A percentile compares a stretch with the other conserved stretches of the same genome.
Conservation (phyloP, 78 protist genomes). For the Emiliania huxleyi region DNA sequence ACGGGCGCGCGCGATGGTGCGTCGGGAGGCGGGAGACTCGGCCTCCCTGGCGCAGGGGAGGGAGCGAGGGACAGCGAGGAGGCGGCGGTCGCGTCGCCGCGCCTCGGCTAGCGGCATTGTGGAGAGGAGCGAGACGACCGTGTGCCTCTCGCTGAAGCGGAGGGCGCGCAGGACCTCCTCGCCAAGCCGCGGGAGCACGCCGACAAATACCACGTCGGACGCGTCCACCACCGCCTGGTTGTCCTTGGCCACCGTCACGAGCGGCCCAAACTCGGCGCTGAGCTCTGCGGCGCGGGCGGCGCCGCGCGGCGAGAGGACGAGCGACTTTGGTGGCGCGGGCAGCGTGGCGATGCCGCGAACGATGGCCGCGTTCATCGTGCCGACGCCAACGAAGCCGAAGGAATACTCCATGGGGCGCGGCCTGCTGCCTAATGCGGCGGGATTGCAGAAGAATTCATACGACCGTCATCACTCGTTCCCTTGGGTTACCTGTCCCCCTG, state of each 20-base stretch:
- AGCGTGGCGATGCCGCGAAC: conserved; percentile 1
- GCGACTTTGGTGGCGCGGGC: background rate
- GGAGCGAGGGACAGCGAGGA: no score
- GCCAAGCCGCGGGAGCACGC: background rate
- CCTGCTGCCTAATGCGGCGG: no score
- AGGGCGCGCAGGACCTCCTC: background rate
- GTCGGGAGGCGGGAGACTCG: background rate
- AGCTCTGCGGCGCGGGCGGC: background rate
- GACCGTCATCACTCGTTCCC: no score
- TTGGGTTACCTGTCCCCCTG: no score
- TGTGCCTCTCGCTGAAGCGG: background rate
- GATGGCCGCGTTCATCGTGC: background rate
- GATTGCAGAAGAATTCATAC: no score
- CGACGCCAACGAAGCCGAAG: conserved; percentile 20
- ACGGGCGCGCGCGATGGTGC: background rate
- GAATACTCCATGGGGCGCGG: background rate
- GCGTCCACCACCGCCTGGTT: conserved; percentile 23
- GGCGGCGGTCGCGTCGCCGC: no score
- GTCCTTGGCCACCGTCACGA: background rate
- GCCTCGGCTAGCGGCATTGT: background rate
- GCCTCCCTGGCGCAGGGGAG: no score
- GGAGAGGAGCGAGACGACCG: conserved; percentile 20
- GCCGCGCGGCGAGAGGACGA: background rate
- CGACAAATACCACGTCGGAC: conserved; percentile 23
- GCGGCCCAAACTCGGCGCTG: background rate